phyloP scores from a whole-genome alignment of 768 basidiomycete species.

The Termitomyces sp. region DNA sequence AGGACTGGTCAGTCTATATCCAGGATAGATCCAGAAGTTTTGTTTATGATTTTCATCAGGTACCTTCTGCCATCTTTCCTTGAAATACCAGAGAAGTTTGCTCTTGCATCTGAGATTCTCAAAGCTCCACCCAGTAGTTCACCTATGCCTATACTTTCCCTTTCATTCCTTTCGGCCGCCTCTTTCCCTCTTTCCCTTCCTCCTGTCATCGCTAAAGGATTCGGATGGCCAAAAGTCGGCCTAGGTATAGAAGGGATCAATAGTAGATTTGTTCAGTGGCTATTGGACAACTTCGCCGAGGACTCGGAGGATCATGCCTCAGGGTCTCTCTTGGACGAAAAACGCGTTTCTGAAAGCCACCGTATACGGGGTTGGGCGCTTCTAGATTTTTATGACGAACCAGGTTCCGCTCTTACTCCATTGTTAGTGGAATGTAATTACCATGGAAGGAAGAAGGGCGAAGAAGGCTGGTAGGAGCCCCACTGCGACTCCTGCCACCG shows the following conservation, averaged over 20 bases:
- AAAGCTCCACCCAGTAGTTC: conserved; percentile 31
- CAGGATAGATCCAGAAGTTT: not conserved
- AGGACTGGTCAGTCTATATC: conserved; percentile 67
- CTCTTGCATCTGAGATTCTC: conserved; percentile 2
- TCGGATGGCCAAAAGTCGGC: conserved; percentile 74
- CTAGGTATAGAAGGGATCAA: conserved; percentile 89
- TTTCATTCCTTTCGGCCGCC: conserved; percentile 79
- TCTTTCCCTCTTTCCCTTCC: conserved; percentile 80
- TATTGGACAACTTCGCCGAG: conserved; percentile 46
- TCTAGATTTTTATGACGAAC: conserved; percentile 68
- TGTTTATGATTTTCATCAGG: conserved; percentile 33
- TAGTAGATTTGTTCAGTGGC: conserved; percentile 62
- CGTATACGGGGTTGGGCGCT: conserved; percentile 70
- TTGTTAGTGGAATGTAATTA: conserved; percentile 79
- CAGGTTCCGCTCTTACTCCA: conserved; percentile 50
- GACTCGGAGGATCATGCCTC: not conserved
- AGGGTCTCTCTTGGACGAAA: conserved; percentile 13
- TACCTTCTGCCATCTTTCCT: conserved; percentile 77
- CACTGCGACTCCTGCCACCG: too few species aligned
- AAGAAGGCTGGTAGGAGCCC: conserved; percentile 18
- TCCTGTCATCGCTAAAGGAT: conserved; percentile 68
- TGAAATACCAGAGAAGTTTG: conserved; percentile 77
- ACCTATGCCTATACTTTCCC: conserved; percentile 46
- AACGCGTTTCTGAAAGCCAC: conserved; percentile 20
- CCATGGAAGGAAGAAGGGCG: conserved; percentile 29